Evolutionary conservation across 2,329 filamentous ascomycete species (phyloP), one percentile per base, ranked within the genome.

Genomic region (Allantophomopsis lycopodina): DNA sequence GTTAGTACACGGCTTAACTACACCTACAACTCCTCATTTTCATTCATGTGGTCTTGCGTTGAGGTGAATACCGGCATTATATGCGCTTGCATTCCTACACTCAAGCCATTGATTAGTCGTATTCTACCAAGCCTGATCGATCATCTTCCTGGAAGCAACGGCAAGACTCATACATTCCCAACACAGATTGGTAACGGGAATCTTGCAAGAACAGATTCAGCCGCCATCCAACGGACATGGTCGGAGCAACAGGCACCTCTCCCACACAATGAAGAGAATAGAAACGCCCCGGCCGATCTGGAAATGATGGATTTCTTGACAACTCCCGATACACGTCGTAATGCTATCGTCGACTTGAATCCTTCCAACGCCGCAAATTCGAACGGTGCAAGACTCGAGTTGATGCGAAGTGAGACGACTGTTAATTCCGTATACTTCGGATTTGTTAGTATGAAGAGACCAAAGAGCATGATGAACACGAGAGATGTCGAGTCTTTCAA

Each of bases 1-100:
- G 35, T 76, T 39, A 72, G 71, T 7, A 64, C 63, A 34, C 66
- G 67, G 34, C 51, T 58, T 2, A 64, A 76, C 42, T 77, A 76
- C 50, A 62, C 70, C 40, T 84, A 76, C 78, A 87, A 89, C 53
- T 83, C 84, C 1, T 85, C 85, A 1, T 62, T 87, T 5, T 84
- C 85, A 0, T 80, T 93, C 54, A 89, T 94, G 83, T 96, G 88
- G 89, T 89, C 83, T 13, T 83, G 81, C 11, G 77, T 95, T 40
- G 88, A 95, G 58, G 86, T 94, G 53, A 91, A 94, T 48, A 68
- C 93, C 1, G 88, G 86, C n/a, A 87, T 95, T 50, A 80, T 87
- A 46, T 94, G 85, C 54, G 88, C 83, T 35, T 94, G 87, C 51
- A 83, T 95, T n/a, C 89, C 89, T 7, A 89, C 83, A 0, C 63